Percentiles rank a stretch among this genome's conserved stretches.
Conservation (phyloP, 768 basidiomycete species). For the Naganishia vaughanmartiniae region DNA sequence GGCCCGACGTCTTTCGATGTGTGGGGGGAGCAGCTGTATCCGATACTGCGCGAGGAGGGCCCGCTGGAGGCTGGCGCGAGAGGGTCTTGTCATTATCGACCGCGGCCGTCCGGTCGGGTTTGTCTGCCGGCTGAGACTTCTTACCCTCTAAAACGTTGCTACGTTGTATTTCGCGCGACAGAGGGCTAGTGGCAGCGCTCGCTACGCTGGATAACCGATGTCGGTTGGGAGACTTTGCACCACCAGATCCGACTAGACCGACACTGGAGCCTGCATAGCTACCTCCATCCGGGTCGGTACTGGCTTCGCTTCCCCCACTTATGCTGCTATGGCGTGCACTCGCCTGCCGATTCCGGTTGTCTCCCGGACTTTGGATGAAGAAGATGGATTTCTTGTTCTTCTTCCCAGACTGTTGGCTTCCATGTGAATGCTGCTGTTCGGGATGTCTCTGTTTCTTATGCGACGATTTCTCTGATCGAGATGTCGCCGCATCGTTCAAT, state of each 20-base stretch:
- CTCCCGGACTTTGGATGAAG: constrained; percentile 43
- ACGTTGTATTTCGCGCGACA: background rate
- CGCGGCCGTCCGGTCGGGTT: background rate
- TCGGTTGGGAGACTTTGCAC: constrained; percentile 2
- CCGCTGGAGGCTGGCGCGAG: background rate
- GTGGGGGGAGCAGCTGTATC: constrained; percentile 3
- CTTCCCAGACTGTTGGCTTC: constrained; percentile 13
- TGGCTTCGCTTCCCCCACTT: constrained; percentile 26
- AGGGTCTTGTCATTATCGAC: background rate
- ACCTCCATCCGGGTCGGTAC: constrained; percentile 24
- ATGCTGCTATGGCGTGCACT: constrained; percentile 26
- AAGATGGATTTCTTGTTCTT: constrained; percentile 45
- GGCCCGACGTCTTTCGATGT: background rate
- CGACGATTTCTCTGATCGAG: background rate
- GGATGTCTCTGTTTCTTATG: constrained; percentile 3
- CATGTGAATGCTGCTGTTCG: background rate
- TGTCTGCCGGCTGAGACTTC: background rate
- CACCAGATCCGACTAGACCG: background rate
- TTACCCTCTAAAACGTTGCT: background rate
- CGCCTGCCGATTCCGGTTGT: constrained; percentile 1
- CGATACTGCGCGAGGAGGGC: background rate
- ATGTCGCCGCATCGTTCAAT: constrained; percentile 1
- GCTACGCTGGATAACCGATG: background rate
- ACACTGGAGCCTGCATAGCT: constrained; percentile 19
- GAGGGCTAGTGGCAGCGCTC: constrained; percentile 1